These are phyloP conservation scores for Globisporangium sylvaticum DNA, from an alignment of 352 stramenopile genomes.

Conservation along the genomic window DNA sequence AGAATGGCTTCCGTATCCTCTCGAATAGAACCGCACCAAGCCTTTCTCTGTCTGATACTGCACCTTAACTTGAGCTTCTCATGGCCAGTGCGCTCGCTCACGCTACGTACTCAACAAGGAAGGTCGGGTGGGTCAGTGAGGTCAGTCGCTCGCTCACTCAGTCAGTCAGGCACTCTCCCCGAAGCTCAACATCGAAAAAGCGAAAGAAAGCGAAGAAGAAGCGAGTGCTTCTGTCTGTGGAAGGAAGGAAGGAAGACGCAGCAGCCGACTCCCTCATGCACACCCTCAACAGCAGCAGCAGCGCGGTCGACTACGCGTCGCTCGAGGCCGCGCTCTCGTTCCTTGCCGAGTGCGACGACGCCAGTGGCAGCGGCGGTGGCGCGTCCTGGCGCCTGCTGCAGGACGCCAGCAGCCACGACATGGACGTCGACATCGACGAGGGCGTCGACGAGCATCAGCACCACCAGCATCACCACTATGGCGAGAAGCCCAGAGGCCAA, in stretches of 20 bases:
- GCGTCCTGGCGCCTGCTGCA: slow-evolving; percentile 33
- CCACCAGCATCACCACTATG: background rate
- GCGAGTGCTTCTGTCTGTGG: too few relatives aligned
- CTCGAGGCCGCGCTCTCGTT: slow-evolving; percentile 39
- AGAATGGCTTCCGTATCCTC: too few relatives aligned
- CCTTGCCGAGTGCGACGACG: slow-evolving; percentile 31
- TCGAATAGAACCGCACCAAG: too few relatives aligned
- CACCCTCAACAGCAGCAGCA: background rate
- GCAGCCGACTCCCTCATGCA: background rate
- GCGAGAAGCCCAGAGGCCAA: background rate
- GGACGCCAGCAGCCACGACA: slow-evolving; percentile 24
- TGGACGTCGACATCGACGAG: slow-evolving; percentile 22
- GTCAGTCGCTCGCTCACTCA: too few relatives aligned
- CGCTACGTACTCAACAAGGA: too few relatives aligned
- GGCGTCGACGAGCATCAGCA: slow-evolving; percentile 2
- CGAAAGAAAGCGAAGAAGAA: background rate
- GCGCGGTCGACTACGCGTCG: slow-evolving; percentile 18
- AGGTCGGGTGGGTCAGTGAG: too few relatives aligned
- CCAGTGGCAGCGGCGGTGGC: slow-evolving; percentile 23
- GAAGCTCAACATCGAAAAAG: background rate
- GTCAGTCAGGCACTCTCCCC: background rate
- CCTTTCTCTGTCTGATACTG: too few relatives aligned
- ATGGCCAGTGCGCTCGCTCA: too few relatives aligned
- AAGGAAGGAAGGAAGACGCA: too few relatives aligned
- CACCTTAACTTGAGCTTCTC: too few relatives aligned